phyloP scores from a whole-genome alignment of 2,329 filamentous ascomycete species.

The Fusarium compactum region DNA sequence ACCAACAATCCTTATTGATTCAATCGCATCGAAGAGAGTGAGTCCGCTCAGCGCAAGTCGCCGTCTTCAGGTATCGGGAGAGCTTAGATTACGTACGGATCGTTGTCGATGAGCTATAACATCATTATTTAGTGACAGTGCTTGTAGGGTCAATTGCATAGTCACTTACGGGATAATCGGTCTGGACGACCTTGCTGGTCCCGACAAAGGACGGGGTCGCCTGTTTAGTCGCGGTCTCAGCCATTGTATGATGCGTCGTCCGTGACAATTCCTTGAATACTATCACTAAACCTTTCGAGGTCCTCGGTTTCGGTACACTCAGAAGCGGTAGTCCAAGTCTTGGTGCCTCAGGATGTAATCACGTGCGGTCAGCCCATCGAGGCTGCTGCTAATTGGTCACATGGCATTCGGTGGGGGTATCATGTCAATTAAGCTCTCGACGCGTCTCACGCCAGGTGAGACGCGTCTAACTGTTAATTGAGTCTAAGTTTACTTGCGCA shows the following conservation, averaged over 20 bases:
- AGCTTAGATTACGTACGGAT: conserved; percentile 75
- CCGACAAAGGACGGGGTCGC: conserved; percentile 52
- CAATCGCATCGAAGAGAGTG: neutral
- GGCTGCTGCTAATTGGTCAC: conserved; percentile 31
- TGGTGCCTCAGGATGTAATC: conserved; percentile 50
- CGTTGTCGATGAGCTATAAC: conserved; percentile 94
- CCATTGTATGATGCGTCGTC: conserved; percentile 53
- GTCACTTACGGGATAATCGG: conserved; percentile 84
- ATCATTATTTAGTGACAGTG: conserved; percentile 45
- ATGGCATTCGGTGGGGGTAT: neutral
- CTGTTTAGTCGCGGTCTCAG: conserved; percentile 56
- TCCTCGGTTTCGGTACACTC: conserved; percentile 42
- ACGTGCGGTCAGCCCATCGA: conserved; percentile 50
- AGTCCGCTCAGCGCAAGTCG: neutral
- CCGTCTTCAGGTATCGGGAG: conserved; percentile 6
- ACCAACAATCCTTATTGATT: neutral
- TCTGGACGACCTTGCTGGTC: conserved; percentile 79
- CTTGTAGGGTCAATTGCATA: conserved; percentile 40
- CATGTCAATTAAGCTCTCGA: conserved; percentile 44
- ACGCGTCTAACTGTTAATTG: conserved; percentile 29
- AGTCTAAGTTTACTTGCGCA: neutral
- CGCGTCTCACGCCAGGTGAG: conserved; percentile 38
- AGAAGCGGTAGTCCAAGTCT: conserved; percentile 41
- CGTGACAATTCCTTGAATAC: conserved; percentile 48
- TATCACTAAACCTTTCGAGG: conserved; percentile 44